Conservation (phyloP, 2,329 filamentous ascomycete genomes). For the Fusarium abutilonis region DNA sequence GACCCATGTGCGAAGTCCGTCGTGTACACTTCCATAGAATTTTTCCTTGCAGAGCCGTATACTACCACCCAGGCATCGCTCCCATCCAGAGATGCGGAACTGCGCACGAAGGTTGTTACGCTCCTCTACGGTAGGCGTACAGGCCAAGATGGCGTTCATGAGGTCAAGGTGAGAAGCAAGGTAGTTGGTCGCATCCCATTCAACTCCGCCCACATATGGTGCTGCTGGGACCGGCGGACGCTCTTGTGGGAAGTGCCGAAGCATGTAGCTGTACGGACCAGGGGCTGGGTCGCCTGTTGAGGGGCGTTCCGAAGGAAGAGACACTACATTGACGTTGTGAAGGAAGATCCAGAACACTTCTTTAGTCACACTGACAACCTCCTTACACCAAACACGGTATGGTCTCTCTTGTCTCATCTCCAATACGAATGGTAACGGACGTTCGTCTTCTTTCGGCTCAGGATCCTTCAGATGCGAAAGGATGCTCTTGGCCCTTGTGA, state of each 20-base stretch:
- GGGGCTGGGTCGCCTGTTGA: slow-evolving; percentile 47
- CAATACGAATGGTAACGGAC: slow-evolving; percentile 84
- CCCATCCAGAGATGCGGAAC: slow-evolving; percentile 85
- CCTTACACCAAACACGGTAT: slow-evolving; percentile 94
- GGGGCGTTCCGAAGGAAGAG: slow-evolving; percentile 62
- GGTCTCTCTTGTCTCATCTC: slow-evolving; percentile 89
- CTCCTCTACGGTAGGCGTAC: slow-evolving; percentile 72
- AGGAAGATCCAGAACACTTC: slow-evolving; percentile 99
- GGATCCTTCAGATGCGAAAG: slow-evolving; percentile 84
- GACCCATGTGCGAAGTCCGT: slow-evolving; percentile 89
- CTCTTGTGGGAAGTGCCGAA: slow-evolving; percentile 81
- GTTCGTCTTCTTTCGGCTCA: slow-evolving; percentile 76
- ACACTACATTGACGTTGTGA: slow-evolving; percentile 89
- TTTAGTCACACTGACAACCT: slow-evolving; percentile 91
- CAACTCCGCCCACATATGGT: slow-evolving; percentile 94
- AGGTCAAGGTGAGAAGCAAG: slow-evolving; percentile 92
- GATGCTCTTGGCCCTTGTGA: slow-evolving; percentile 75
- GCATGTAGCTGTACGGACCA: slow-evolving; percentile 68
- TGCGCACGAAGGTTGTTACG: slow-evolving; percentile 83
- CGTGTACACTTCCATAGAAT: slow-evolving; percentile 93
- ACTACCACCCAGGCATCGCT: slow-evolving; percentile 86
- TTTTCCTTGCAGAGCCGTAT: slow-evolving; percentile 96
- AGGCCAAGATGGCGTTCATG: slow-evolving; percentile 88
- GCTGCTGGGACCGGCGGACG: slow-evolving; percentile 91
- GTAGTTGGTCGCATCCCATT: slow-evolving; percentile 99